These are phyloP conservation scores for Thelonectria rubi DNA, from an alignment of 2,329 filamentous ascomycete species.

Conservation along the genomic window DNA sequence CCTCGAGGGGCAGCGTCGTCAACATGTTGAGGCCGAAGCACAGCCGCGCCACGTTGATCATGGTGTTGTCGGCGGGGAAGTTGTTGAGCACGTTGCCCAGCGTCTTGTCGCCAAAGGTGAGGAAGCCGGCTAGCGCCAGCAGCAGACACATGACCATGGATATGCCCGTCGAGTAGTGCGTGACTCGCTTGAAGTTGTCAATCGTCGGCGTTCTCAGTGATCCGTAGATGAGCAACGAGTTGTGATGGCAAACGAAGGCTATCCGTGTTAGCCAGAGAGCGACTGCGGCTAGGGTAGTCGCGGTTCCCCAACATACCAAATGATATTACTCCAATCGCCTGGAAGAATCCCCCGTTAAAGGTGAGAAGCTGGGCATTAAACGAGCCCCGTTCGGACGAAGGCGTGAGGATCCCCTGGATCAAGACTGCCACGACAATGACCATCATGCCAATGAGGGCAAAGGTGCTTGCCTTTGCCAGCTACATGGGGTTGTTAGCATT, in stretches of 20 bases:
- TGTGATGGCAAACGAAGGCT: conserved; percentile 84
- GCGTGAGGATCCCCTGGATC: conserved; percentile 80
- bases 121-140: conserved; percentile 88
- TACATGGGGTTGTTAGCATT: conserved; percentile 47
- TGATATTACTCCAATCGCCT: conserved; percentile 97
- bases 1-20: conserved; percentile 93
- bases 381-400: conserved; percentile 74
- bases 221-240: conserved; percentile 96
- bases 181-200: conserved; percentile 92
- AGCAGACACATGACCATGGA: conserved; percentile 91
- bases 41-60: conserved; percentile 94
- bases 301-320: conserved; percentile 72
- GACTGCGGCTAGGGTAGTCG: neutral
- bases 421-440: conserved; percentile 90
- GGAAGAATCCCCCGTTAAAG: conserved; percentile 89
- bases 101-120: conserved; percentile 92
- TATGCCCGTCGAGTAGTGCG: conserved; percentile 89
- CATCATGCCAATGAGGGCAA: conserved; percentile 92
- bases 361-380: conserved; percentile 75
- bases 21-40: conserved; percentile 99
- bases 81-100: conserved; percentile 98
- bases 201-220: conserved; percentile 93
- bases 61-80: conserved; percentile 86
- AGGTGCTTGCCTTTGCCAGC: conserved; percentile 94
- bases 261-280: conserved; percentile 11